Evolutionary conservation across 768 basidiomycete genomes (phyloP), one percentile per base, ranked within the genome.

Genomic region (Xerocomellus amylosporus): DNA sequence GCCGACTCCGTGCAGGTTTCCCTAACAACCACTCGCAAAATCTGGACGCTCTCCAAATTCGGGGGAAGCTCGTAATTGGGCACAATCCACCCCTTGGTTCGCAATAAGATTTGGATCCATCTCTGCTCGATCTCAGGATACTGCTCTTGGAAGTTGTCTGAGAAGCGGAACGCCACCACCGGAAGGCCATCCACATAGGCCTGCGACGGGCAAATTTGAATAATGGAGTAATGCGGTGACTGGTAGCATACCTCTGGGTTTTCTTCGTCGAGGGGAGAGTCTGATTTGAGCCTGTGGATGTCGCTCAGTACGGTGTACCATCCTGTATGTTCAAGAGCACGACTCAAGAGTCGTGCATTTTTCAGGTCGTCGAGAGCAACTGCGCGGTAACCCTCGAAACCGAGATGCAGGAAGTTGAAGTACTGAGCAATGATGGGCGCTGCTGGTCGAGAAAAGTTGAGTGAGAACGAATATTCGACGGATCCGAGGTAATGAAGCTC

Each of bases 381-480:
- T 5, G 68, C 61, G 24, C 79, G 73, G 64, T 77, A 82, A 17
- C 80, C 82, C 55, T 79, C 72, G 58, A 79, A 83, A 24, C 84
- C 83, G 30, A 85, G 77, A 61, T 83, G 82, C 37, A 85, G 57
- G 67, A 85, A 79, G 67, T 80, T 85, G 73, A 82, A 86, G 72
- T 77, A 87, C 64, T 84, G 83, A 20, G 75, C 80, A 49, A 85
- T 76, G 59, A 84, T 80, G 5, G 83, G 83, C 46, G 81, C 80
- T 36, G 82, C 81, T 14, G 84, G 79, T 15, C 82, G 79, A 45
- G 81, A 83, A 67, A 82, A 83, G 71, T 83, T 82, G 53, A 82
- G 72, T 19, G 82, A 83, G 70, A 84, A 87, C 1, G 87, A 87
- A 68, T 93, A 94, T 68, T 96, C 90, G 53, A 79, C 75, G 36